Base-by-base conservation (phyloP, 2,329 filamentous ascomycete genomes). In the Talaromyces sp. region DNA sequence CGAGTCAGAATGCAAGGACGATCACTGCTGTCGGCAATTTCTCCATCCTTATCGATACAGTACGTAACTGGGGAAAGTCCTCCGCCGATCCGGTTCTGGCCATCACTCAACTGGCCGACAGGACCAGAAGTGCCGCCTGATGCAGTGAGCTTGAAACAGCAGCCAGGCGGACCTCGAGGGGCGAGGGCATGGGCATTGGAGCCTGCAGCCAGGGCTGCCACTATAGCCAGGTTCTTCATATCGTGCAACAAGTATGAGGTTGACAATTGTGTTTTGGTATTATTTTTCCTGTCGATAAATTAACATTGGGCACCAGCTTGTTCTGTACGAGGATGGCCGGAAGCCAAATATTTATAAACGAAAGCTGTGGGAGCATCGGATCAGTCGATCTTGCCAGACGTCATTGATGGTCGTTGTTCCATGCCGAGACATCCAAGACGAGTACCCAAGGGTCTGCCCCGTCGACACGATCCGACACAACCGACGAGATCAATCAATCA, bases 1-100 rank as follows among this genome's bases (percentile, higher is more conserved):
- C 82, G 78, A 64, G 87, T 89, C 69, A 88, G 76, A 72, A 87
- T 86, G 69, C 87, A 89, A 18, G 87, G 86, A 61, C 84, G 79
- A 51, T 82, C 82, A 56, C 78, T 77, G 56, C 75, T 71, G 69
- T 89, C 87, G 16, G 78, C 82, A 63, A 90, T 79, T 30, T 72
- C 76, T 51, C 83, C 81, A 58, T 79, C 79, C 14, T 78, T 76
- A 64, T 81, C 77, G 66, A 89, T 80, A 62, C 80, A 86, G 70
- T 83, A 89, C 6, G 80, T 76, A 16, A 80, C 80, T 47, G 79
- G 69, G 5, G 75, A 64, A 16, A 84, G 71, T 28, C 65, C 76
- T 51, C 82, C 82, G 44, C 83, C 82, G 53, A 87, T 80, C 53
- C 86, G 81, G 68, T 82, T 83, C 74, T 89, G 87, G 7, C 88